These are phyloP conservation scores for Aureobasidium melanogenum DNA, from an alignment of 2,329 filamentous ascomycete genomes.

Conservation along the genomic window DNA sequence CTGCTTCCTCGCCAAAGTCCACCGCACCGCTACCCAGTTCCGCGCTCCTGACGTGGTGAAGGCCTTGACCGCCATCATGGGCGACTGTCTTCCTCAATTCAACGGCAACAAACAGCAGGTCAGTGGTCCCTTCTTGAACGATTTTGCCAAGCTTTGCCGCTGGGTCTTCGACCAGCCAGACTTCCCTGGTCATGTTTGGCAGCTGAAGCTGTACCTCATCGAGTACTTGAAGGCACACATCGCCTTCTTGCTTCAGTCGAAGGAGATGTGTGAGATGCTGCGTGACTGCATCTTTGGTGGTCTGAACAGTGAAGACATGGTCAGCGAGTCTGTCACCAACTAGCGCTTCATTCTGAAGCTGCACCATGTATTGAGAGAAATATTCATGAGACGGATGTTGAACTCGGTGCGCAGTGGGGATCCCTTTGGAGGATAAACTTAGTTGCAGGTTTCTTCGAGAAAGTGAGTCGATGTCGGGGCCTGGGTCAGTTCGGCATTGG, in stretches of 20 bases:
- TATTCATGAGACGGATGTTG: background rate
- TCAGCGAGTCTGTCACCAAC: background rate
- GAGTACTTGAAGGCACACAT: background rate
- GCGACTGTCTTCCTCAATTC: background rate
- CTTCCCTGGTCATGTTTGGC: background rate
- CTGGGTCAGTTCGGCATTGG: background rate
- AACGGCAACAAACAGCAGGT: background rate
- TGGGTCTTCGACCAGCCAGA: conserved; percentile 2
- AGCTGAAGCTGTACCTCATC: background rate
- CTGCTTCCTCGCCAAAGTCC: background rate
- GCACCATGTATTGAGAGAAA: background rate
- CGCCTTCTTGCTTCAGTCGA: background rate
- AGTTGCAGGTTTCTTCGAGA: background rate
- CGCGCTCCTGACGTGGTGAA: background rate
- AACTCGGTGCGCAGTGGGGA: background rate
- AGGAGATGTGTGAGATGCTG: conserved; percentile 1
- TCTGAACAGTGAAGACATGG: background rate
- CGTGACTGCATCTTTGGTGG: background rate
- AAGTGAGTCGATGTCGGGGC: background rate
- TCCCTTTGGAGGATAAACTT: background rate
- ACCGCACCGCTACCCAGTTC: conserved; percentile 2
- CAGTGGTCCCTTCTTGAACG: background rate
- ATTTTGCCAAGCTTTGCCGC: background rate
- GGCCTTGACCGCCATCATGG: background rate
- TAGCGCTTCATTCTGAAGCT: background rate